Base-by-base conservation (phyloP, 257 asterid species). In the Penstemon davidsonii region DNA sequence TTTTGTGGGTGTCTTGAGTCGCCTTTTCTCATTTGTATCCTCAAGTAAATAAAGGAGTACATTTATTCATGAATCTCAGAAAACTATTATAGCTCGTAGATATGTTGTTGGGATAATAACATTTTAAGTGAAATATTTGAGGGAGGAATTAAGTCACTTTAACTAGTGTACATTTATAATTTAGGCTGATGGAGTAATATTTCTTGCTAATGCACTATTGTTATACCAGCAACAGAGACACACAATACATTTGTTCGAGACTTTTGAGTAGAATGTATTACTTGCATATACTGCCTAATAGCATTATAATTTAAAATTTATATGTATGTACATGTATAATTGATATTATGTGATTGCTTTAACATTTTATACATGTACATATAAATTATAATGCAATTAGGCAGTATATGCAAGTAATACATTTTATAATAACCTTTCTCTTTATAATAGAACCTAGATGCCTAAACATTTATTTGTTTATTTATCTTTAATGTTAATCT, bases 61-160 rank as follows among this genome's bases (percentile, higher is more conserved):
- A 43, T 45, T 58, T 57, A 36, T 39, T 19, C 19, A 8, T n/a
- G 7, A 52, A 41, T 41, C 19, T 55, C 39, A 11, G 42, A 6
- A 47, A 9, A 55, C 42, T 50, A 55, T 57, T 40, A 51, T 46
- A 57, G 66, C 68, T 55, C 55, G 39, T 60, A 50, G 52, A n/a
- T 65, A 11, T 46, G 58, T 15, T 57, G 10, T 15, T 57, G 10
- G 56, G 51, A 62, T 39, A 36, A 7, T 7, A 46, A 46, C 51
- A 6, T 6, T 3, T 5, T 7, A 7, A 7, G 7, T 33, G 59
- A 70, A 50, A 46, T 52, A 39, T 8, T 12, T 49, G 68, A 57
- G 60, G 56, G 13, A 43, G 59, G 47, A 51, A 64, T 51, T 67
- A 40, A 68, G 56, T 41, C 33, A 64, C 49, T 70, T 25, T 55